Evolutionary conservation across 208 protist species (phyloP), one percentile per base, ranked within the genome.

Genomic region (Dictyostelium gargantuum): DNA sequence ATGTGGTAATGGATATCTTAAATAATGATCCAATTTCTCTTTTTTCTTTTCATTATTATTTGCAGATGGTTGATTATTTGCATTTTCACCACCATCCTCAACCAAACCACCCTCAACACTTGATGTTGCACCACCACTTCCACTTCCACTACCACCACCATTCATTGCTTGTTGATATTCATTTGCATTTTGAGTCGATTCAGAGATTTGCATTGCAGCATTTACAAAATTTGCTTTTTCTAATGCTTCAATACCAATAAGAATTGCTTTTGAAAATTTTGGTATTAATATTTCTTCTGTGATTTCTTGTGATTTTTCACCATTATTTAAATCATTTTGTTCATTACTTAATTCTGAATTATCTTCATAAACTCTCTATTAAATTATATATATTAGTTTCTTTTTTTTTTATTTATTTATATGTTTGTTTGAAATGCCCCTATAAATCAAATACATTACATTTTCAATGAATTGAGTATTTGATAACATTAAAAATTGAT

Each of bases 381-480:
- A 32, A 46, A 48, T 19, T n/a, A 82, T 21, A 50, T 40, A 13
- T 5, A 81, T 61, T n/a, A n/a, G n/a, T n/a, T n/a, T n/a, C n/a
- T n/a, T n/a, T n/a, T n/a, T 11, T 48, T 66, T 61, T 15, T 61
- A 61, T 61, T 61, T 29, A 58, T 58, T 26, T 26, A 23, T 26
- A 58, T 56, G 56, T 6, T 19, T 58, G 6, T 21, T 38, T 46
- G 4, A n/a, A n/a, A n/a, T n/a, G n/a, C n/a, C n/a, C n/a, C n/a
- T n/a, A n/a, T n/a, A n/a, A 42, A 74, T 56, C 6, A 58, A n/a
- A n/a, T n/a, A n/a, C n/a, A n/a, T n/a, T 42, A 95, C 94, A 82
- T 96, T 96, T 76, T 96, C 95, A 61, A 96, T 96, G 63, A 95
- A 96, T 73, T 96, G 95, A 26, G 91, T 80, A 85, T 96, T 96